These are phyloP conservation scores for Suillus lakei DNA, from an alignment of 768 basidiomycete species.

Conservation along the genomic window DNA sequence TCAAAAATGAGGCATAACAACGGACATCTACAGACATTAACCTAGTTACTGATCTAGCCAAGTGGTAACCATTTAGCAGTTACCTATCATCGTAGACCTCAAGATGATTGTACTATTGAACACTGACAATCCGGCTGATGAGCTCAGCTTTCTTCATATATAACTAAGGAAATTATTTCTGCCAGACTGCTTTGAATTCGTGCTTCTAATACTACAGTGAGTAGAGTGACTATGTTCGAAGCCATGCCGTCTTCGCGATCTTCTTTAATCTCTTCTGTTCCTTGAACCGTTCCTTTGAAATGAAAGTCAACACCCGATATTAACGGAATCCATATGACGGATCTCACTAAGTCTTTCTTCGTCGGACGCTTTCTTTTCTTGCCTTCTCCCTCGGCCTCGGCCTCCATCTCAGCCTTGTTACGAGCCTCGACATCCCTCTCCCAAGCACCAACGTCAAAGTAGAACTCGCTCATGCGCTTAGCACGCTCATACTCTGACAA, in stretches of 20 bases:
- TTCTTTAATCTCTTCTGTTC: slow-evolving; percentile 84
- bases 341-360: slow-evolving; percentile 83
- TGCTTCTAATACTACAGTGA: slow-evolving; percentile 1
- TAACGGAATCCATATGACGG: slow-evolving; percentile 10
- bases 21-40: background rate
- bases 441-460: slow-evolving; percentile 86
- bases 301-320: slow-evolving; percentile 11
- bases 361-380: slow-evolving; percentile 80
- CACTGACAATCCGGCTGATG: background rate
- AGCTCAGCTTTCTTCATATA: background rate
- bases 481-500: slow-evolving; percentile 82
- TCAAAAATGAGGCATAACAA: background rate
- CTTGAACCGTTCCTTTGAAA: slow-evolving; percentile 75
- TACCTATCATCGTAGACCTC: background rate
- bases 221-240: slow-evolving; percentile 57
- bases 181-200: slow-evolving; percentile 1
- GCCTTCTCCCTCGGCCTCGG: slow-evolving; percentile 54
- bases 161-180: background rate
- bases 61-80: background rate
- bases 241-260: slow-evolving; percentile 87
- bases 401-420: slow-evolving; percentile 38
- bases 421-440: slow-evolving; percentile 66
- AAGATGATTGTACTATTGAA: background rate
- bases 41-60: background rate
- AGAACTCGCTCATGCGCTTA: slow-evolving; percentile 82